A percentile compares a stretch with the other conserved stretches of the same genome.
These are phyloP conservation scores for Massariosphaeria phaeospora DNA, from an alignment of 495 filamentous ascomycete species.

Conservation along the genomic window DNA sequence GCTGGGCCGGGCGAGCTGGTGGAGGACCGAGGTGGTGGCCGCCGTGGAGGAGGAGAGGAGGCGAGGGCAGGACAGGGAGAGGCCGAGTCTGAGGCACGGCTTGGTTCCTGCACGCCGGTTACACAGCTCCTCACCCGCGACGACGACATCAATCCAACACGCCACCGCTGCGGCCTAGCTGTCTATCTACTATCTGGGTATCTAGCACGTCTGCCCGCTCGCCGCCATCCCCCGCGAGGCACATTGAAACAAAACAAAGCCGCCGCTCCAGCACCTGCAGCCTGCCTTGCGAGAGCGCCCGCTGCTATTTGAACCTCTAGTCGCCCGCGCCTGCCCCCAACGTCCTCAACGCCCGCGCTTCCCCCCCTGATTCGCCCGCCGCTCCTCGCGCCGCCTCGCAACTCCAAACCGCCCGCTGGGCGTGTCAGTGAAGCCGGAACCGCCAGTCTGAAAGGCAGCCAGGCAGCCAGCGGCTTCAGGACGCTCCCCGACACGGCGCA, in stretches of 20 bases:
- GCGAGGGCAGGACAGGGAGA: no score
- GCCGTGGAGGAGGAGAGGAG: no score
- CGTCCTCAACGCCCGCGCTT: conserved; percentile 4
- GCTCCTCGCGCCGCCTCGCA: conserved; percentile 21
- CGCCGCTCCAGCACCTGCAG: neutral
- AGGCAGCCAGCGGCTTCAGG: no score
- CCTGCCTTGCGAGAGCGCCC: conserved; percentile 1
- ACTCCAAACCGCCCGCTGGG: neutral
- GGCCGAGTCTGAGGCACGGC: no score
- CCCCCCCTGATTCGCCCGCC: conserved; percentile 17
- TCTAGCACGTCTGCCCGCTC: neutral
- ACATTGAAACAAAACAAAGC: conserved; percentile 19
- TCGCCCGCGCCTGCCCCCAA: conserved; percentile 10
- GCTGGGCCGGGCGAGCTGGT: conserved; percentile 13
- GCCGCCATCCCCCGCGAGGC: neutral
- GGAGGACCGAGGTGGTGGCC: neutral
- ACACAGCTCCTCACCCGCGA: neutral
- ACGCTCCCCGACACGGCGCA: neutral
- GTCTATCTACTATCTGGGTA: neutral
- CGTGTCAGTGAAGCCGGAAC: neutral
- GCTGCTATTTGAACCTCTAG: conserved; percentile 3
- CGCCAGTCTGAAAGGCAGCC: conserved; percentile 1
- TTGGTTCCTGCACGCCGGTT: neutral
- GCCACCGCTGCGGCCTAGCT: no score
- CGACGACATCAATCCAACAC: neutral